A percentile compares a stretch with the other conserved stretches of the same genome.
Evolutionary conservation across 78 protist genomes (phyloP).

Genomic region (Speleostelium caveatum): DNA sequence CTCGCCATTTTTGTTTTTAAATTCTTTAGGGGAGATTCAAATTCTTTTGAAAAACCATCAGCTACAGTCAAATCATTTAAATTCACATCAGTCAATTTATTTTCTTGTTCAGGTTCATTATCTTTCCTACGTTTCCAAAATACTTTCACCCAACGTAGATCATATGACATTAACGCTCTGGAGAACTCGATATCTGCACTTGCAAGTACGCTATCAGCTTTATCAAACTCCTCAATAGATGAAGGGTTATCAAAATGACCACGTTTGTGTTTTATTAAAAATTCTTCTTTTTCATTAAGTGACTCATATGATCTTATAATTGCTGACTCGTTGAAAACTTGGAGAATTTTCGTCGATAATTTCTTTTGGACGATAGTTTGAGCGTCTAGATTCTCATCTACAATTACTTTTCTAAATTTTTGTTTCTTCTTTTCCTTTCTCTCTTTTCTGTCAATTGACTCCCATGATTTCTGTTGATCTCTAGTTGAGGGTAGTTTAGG

Average conservation of each 20-base stretch:
- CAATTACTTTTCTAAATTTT: no score
- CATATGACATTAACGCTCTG: constrained; percentile 8
- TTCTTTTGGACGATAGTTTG: constrained; percentile 49
- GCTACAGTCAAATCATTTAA: no score
- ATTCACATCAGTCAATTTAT: neutral
- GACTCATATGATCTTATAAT: neutral
- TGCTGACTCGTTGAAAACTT: constrained; percentile 22
- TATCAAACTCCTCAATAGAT: neutral
- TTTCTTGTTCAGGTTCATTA: neutral
- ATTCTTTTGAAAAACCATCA: no score
- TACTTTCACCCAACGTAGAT: constrained; percentile 57
- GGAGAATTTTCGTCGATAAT: constrained; percentile 15
- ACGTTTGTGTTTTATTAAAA: neutral
- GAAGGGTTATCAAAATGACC: neutral
- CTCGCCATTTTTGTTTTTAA: no score
- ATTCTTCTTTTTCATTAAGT: neutral
- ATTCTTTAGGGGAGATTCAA: no score
- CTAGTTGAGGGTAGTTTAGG: no score
- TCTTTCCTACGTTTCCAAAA: constrained; percentile 43
- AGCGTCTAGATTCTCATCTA: neutral
- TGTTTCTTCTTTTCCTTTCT: no score
- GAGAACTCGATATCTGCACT: constrained; percentile 31
- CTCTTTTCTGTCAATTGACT: no score
- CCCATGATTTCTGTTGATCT: neutral
- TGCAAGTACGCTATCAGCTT: constrained; percentile 11